Base-by-base conservation (phyloP, 73 alveolate genomes). In the Uronychia binucleata region DNA sequence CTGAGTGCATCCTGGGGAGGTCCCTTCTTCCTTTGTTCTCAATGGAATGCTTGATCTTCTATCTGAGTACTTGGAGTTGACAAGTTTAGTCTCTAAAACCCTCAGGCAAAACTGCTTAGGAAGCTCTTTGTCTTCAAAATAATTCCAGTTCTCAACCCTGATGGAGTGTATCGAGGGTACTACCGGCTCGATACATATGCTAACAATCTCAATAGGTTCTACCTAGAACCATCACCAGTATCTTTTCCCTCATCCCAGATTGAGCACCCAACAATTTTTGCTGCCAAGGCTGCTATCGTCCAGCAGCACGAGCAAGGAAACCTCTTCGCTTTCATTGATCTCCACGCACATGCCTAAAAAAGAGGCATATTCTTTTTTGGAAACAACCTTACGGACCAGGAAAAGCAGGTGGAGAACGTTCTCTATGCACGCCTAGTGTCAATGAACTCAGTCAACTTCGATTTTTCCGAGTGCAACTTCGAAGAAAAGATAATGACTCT, bases 1-100 rank as follows among this genome's bases (percentile, higher is more conserved):
- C 0, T 90, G 99, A 75, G 99, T 98, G 13, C 99, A 98, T 87
- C 99, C 99, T 0, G 99, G 99, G 14, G 99, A 98, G 87, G 97
- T 97, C 0, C 98, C 98, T 0, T 96, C 98, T 30, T 88, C 97
- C 26, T 84, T 88, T 80, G 98, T 94, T 33, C 87, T 95, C 31
- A 93, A 96, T 87, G 99, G 99, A 1, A 75, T 94, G 58, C 74
- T 98, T 85, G 92, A 96, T 46, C 79, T 94, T 60, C 90, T 98
- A 75, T 80, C 92, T 14, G 87, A 94, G 28, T 46, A 46, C n/a
- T n/a, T n/a, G n/a, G n/a, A n/a, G n/a, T n/a, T n/a, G n/a, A n/a
- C 77, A 85, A 97, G 46, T 83, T 95, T 26, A 88, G 94, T n/a
- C 81, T 31, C 1, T 13, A 27, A 26, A 32, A 29, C 19, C 76